Evolutionary conservation across 2,329 filamentous ascomycete species (phyloP).

Genomic region (Pestalotiopsis sp.): DNA sequence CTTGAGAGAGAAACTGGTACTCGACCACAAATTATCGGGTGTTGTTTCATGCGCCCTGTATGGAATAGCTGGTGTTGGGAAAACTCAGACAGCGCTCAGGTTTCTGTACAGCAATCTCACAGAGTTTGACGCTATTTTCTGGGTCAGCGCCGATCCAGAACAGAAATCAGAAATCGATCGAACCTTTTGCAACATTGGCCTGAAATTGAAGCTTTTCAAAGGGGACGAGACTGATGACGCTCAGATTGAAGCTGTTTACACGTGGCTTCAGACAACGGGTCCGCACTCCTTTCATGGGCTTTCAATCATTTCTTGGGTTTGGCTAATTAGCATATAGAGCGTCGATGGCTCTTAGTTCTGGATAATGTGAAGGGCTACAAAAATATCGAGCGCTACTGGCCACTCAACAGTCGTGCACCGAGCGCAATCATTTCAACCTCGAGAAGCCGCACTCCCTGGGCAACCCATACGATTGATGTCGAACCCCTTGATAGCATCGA

Average conservation of each 20-base stretch:
- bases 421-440: background rate
- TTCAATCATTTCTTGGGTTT: background rate
- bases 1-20: background rate
- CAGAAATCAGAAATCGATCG: background rate
- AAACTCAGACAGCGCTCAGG: background rate
- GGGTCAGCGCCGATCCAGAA: background rate
- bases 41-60: background rate
- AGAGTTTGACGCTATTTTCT: background rate
- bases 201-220: background rate
- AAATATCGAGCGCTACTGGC: background rate
- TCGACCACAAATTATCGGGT: background rate
- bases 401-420: background rate
- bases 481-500: background rate
- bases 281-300: background rate
- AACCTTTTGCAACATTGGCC: background rate
- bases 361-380: background rate
- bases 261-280: background rate
- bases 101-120: background rate
- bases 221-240: background rate
- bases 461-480: background rate
- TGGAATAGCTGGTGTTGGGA: background rate
- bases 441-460: background rate
- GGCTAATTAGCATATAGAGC: background rate
- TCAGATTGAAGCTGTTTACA: background rate
- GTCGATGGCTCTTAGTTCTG: background rate